These are phyloP conservation scores for Phascolomyces articulosus DNA, from an alignment of 371 early-diverging fungal species.

Conservation along the genomic window DNA sequence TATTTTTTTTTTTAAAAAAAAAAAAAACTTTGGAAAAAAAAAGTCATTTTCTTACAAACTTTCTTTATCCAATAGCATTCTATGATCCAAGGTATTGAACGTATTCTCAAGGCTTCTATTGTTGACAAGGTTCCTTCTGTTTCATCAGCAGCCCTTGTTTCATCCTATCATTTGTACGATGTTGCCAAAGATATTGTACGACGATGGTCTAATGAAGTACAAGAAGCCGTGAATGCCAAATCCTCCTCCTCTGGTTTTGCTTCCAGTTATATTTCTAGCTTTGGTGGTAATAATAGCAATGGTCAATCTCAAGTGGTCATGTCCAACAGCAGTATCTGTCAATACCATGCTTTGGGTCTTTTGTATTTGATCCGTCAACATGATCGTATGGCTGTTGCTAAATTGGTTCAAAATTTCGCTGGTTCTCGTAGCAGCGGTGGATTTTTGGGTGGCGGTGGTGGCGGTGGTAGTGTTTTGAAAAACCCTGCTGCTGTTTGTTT, in stretches of 20 bases:
- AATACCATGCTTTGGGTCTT: constrained; percentile 97
- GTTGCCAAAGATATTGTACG: constrained; percentile 83
- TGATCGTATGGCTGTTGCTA: constrained; percentile 97
- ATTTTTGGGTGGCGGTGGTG: constrained; percentile 42
- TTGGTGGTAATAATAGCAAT: constrained; percentile 36
- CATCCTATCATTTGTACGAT: constrained; percentile 84
- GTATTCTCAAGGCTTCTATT: constrained; percentile 95
- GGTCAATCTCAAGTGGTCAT: constrained; percentile 51
- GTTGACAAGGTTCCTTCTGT: constrained; percentile 93
- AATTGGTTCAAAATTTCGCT: constrained; percentile 89
- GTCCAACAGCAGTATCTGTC: constrained; percentile 77
- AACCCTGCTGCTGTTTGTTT: constrained; percentile 90
- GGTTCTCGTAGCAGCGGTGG: constrained; percentile 49
- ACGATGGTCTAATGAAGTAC: constrained; percentile 90
- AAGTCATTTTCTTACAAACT: neutral
- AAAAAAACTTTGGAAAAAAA: neutral
- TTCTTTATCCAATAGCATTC: constrained; percentile 63
- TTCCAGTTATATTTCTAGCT: constrained; percentile 61
- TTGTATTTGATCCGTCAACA: constrained; percentile 93
- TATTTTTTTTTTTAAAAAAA: neutral
- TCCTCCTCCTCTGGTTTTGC: constrained; percentile 51
- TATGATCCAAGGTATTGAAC: constrained; percentile 94
- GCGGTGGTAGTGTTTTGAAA: constrained; percentile 57
- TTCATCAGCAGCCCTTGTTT: constrained; percentile 93
- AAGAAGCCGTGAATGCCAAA: constrained; percentile 85